Conservation (phyloP, 2,329 filamentous ascomycete species). For the Neofusicoccum kwambonambiense region DNA sequence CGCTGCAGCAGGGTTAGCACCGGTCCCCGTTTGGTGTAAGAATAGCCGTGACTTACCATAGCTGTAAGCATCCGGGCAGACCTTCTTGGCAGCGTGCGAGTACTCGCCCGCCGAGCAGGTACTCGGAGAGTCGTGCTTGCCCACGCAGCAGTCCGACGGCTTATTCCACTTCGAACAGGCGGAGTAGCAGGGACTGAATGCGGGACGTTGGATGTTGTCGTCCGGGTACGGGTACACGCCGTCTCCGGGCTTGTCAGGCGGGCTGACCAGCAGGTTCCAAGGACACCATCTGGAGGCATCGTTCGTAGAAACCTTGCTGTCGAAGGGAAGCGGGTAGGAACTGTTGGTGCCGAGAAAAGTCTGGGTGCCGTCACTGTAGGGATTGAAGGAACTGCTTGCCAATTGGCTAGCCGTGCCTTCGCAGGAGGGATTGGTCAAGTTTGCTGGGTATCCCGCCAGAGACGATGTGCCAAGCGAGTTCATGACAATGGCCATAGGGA, state of each 20-base stretch:
- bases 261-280: conserved; percentile 70
- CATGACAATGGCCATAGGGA: conserved; percentile 62
- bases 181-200: conserved; percentile 75
- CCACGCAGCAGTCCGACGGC: conserved; percentile 73
- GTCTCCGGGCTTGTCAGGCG: conserved; percentile 67
- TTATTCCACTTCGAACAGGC: conserved; percentile 69
- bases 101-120: conserved; percentile 68
- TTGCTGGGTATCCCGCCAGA: conserved; percentile 65
- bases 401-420: conserved; percentile 68
- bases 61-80: conserved; percentile 84
- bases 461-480: conserved; percentile 57
- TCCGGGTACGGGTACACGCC: conserved; percentile 81
- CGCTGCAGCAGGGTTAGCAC: conserved; percentile 32
- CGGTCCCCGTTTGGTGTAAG: neutral
- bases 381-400: conserved; percentile 43
- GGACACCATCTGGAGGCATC: conserved; percentile 72
- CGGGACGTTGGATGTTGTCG: conserved; percentile 66
- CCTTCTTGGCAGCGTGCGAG: conserved; percentile 65
- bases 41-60: conserved; percentile 59
- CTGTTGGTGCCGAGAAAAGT: conserved; percentile 60
- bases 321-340: conserved; percentile 67
- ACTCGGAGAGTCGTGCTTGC: conserved; percentile 61
- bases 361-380: conserved; percentile 50
- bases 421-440: conserved; percentile 73
- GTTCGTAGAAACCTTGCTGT: conserved; percentile 56